These are phyloP conservation scores for Colletotrichum theobromicola DNA, from an alignment of 2,329 filamentous ascomycete genomes.

Conservation along the genomic window DNA sequence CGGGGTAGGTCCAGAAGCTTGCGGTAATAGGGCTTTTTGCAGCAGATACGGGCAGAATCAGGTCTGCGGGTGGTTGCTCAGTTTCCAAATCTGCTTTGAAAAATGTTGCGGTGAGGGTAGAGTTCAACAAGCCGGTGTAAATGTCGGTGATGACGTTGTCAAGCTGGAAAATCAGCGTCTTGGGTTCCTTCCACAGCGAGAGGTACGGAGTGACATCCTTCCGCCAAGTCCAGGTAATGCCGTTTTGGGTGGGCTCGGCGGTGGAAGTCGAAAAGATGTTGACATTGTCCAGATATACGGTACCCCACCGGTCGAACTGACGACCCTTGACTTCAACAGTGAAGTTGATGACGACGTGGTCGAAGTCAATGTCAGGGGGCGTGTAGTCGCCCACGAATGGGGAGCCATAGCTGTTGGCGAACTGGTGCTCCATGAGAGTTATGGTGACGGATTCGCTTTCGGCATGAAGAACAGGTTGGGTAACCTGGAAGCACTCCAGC, in stretches of 20 bases:
- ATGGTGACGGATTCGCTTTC: conserved; percentile 37
- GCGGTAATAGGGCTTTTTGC: conserved; percentile 53
- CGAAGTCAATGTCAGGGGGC: conserved; percentile 73
- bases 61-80: conserved; percentile 57
- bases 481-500: conserved; percentile 73
- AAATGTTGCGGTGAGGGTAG: conserved; percentile 76
- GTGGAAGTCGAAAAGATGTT: conserved; percentile 86
- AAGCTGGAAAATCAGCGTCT: conserved; percentile 82
- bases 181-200: conserved; percentile 69
- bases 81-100: conserved; percentile 54
- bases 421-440: conserved; percentile 71
- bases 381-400: conserved; percentile 73
- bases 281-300: conserved; percentile 77
- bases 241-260: conserved; percentile 70
- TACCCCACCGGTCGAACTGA: conserved; percentile 78
- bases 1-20: conserved; percentile 73
- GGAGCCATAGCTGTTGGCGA: conserved; percentile 73
- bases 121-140: conserved; percentile 77
- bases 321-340: conserved; percentile 73
- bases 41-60: conserved; percentile 72
- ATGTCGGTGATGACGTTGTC: conserved; percentile 73
- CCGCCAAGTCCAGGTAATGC: conserved; percentile 77
- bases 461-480: conserved; percentile 66
- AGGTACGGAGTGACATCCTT: conserved; percentile 81
- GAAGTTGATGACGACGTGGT: conserved; percentile 78